Percentiles rank a stretch among this genome's conserved stretches.
Evolutionary conservation across 176 grass and related monocot genomes (phyloP).

Genomic region (Carex parvula): DNA sequence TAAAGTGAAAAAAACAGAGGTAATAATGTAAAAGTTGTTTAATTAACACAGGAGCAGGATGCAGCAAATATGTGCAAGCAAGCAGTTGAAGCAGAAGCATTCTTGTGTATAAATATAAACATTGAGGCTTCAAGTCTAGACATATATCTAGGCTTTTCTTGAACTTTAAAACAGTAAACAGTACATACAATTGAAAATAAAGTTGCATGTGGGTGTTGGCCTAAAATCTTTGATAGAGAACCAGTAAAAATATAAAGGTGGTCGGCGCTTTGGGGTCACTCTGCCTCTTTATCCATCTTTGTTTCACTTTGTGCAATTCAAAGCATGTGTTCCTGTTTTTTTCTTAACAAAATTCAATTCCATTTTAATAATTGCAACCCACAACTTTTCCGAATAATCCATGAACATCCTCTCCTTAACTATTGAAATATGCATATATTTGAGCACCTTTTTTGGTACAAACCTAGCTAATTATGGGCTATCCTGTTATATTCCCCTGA

Average conservation of each 20-base stretch:
- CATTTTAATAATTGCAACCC: too few relatives aligned
- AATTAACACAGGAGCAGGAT: neutral
- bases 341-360: neutral
- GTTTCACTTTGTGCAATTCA: neutral
- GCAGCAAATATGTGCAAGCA: neutral
- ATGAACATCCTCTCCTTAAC: too few relatives aligned
- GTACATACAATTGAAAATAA: slow-evolving; percentile 17
- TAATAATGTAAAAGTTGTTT: neutral
- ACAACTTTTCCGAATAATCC: too few relatives aligned
- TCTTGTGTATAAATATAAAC: neutral
- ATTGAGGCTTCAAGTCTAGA: neutral
- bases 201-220: neutral
- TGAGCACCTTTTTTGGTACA: too few relatives aligned
- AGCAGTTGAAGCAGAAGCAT: too few relatives aligned
- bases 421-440: too few relatives aligned
- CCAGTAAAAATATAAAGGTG: neutral
- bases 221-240: neutral
- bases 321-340: too few relatives aligned
- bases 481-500: too few relatives aligned
- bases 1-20: too few relatives aligned
- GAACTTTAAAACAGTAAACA: neutral
- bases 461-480: too few relatives aligned
- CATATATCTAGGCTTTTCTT: neutral
- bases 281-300: neutral
- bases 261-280: slow-evolving; percentile 23